These are phyloP conservation scores for Aquanectria penicillioides DNA, from an alignment of 2,329 filamentous ascomycete species.

Conservation along the genomic window DNA sequence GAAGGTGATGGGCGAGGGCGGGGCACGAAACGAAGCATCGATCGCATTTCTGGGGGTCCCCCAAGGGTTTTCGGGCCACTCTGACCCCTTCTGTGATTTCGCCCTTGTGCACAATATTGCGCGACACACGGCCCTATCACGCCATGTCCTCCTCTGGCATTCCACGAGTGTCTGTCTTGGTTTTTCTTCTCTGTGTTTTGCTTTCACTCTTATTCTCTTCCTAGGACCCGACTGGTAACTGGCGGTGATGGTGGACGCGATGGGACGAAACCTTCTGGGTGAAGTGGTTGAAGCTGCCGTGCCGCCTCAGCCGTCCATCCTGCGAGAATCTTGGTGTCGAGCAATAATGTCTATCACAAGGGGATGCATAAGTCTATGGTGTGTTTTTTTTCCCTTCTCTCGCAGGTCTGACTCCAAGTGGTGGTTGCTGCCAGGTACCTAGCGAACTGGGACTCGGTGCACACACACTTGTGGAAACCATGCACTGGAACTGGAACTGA, in stretches of 20 bases:
- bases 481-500: neutral
- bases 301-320: neutral
- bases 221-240: too few relatives aligned
- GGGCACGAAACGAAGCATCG: conserved; percentile 23
- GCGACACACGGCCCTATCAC: too few relatives aligned
- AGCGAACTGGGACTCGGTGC: conserved; percentile 5
- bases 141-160: too few relatives aligned
- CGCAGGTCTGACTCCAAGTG: too few relatives aligned
- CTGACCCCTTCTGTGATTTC: conserved; percentile 2
- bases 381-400: conserved; percentile 25
- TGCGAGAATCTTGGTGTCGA: neutral
- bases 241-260: too few relatives aligned
- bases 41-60: conserved; percentile 30
- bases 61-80: neutral
- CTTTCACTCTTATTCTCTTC: too few relatives aligned
- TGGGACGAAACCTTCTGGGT: too few relatives aligned
- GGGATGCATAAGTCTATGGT: conserved; percentile 5
- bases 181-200: too few relatives aligned
- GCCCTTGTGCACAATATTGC: conserved; percentile 15
- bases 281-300: too few relatives aligned
- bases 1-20: conserved; percentile 16
- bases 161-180: too few relatives aligned
- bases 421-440: too few relatives aligned
- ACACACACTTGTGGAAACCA: conserved; percentile 9
- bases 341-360: neutral